These are phyloP conservation scores for Rhodomyrtus psidioides DNA, from an alignment of 441 rosid species.

Conservation along the genomic window DNA sequence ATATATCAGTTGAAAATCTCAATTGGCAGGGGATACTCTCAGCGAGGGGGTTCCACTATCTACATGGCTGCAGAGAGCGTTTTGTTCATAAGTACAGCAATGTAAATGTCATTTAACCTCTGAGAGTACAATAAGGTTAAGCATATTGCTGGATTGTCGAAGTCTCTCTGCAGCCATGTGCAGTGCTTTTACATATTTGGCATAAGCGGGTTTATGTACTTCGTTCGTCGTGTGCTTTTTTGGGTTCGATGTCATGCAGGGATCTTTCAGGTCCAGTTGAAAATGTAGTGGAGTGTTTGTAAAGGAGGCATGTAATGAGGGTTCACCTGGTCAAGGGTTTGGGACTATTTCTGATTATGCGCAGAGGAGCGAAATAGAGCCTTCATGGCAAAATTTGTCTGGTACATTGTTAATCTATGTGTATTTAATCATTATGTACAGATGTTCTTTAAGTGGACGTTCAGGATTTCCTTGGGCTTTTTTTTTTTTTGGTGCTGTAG, in stretches of 20 bases:
- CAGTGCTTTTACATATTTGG: neutral
- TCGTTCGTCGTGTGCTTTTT: neutral
- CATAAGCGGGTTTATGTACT: neutral
- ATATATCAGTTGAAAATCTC: too few species aligned
- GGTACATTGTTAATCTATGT: neutral
- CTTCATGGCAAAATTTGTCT: neutral
- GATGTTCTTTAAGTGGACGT: neutral
- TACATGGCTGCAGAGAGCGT: neutral
- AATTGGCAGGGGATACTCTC: too few species aligned
- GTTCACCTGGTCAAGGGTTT: neutral
- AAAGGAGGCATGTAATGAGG: neutral
- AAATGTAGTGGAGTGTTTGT: neutral
- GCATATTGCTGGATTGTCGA: neutral
- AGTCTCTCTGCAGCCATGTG: slow-evolving; percentile 1
- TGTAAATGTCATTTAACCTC: neutral
- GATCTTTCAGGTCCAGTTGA: neutral
- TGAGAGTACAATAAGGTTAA: neutral
- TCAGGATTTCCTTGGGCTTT: neutral
- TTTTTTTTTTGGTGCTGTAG: neutral
- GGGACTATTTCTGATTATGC: neutral
- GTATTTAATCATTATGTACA: neutral
- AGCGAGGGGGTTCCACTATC: too few species aligned
- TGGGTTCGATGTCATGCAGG: neutral
- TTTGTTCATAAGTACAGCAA: neutral
- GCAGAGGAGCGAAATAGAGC: neutral